phyloP scores from a whole-genome alignment of 108 stramenopile species.

The Cyclotella sp. region DNA sequence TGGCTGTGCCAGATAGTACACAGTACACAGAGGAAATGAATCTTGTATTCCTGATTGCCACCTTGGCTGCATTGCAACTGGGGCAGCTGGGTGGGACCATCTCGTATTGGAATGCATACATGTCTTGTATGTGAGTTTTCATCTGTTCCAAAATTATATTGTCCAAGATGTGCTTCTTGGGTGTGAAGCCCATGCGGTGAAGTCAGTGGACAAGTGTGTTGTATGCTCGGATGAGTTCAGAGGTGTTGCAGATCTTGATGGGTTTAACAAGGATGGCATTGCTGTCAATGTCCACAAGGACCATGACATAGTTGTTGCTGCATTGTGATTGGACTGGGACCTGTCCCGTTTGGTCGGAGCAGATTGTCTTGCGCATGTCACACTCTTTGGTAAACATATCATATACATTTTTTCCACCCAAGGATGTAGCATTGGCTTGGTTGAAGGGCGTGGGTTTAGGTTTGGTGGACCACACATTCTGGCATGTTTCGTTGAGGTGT shows the following conservation, averaged over 20 bases:
- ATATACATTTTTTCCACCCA: not conserved
- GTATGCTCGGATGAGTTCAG: not conserved
- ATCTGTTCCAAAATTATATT: not conserved
- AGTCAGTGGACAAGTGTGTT: not conserved
- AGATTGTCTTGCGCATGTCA: not conserved
- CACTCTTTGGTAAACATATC: not conserved
- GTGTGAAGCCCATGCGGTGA: not conserved
- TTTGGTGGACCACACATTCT: no score
- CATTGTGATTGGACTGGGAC: no score
- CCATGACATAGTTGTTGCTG: no score
- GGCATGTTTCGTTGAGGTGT: not conserved
- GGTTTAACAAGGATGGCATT: no score
- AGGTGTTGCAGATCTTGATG: not conserved
- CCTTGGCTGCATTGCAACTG: not conserved
- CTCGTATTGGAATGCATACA: no score
- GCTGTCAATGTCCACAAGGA: no score
- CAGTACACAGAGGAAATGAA: conserved; percentile 1
- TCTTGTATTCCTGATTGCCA: not conserved
- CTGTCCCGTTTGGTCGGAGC: not conserved
- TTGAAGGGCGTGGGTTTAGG: not conserved
- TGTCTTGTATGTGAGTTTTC: not conserved
- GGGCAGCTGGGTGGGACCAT: not conserved
- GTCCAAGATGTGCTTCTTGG: not conserved
- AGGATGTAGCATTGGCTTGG: not conserved
- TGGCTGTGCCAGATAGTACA: not conserved